Conservation (phyloP, 495 filamentous ascomycete species). For the Podospora australis region DNA sequence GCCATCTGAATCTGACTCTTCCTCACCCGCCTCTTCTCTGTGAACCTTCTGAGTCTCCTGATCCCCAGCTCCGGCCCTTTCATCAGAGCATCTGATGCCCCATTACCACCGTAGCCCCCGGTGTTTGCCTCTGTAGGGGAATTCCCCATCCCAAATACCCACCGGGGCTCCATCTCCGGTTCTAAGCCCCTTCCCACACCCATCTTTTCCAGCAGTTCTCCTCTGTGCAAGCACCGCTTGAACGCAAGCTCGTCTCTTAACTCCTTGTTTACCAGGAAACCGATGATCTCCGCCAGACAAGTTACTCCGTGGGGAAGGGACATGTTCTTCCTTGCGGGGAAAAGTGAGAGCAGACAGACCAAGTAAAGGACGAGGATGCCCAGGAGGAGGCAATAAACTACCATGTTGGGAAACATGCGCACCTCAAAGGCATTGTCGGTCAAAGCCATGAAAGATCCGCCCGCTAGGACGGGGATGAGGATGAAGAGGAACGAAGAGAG, state of each 20-base stretch:
- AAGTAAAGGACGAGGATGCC: conserved; percentile 61
- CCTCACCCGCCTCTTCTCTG: conserved; percentile 31
- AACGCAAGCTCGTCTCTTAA: conserved; percentile 64
- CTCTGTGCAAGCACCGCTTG: conserved; percentile 19
- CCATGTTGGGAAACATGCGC: conserved; percentile 61
- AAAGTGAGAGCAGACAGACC: conserved; percentile 36
- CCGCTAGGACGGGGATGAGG: conserved; percentile 66
- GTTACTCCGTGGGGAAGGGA: conserved; percentile 63
- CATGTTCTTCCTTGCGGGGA: conserved; percentile 51
- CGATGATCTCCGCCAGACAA: conserved; percentile 69
- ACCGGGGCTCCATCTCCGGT: conserved; percentile 29
- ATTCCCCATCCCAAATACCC: conserved; percentile 29
- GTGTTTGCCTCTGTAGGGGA: background rate
- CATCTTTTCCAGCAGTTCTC: conserved; percentile 27
- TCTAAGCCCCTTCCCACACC: conserved; percentile 25
- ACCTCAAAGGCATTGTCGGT: conserved; percentile 49
- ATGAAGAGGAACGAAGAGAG: conserved; percentile 57
- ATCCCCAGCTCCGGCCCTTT: conserved; percentile 30
- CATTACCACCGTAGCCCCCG: conserved; percentile 4
- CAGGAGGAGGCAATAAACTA: conserved; percentile 64
- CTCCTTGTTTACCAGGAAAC: conserved; percentile 63
- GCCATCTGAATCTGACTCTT: conserved; percentile 26
- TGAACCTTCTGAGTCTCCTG: conserved; percentile 33
- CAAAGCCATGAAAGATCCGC: conserved; percentile 76
- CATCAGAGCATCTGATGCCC: background rate